Conservation (phyloP, 345 rosid species). For the Turritis glabra region DNA sequence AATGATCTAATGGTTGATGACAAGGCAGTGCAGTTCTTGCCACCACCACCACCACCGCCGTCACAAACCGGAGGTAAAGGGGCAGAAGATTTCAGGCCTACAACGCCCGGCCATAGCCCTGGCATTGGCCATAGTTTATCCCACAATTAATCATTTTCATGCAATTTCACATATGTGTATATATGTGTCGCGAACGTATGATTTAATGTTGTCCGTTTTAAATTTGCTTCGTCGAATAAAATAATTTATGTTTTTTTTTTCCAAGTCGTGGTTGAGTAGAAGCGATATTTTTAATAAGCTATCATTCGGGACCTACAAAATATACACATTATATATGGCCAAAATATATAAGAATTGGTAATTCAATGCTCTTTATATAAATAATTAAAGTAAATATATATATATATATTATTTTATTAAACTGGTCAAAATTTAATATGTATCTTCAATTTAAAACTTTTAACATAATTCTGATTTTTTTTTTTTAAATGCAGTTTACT, state of each 20-base stretch:
- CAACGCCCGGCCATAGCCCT: slow-evolving; percentile 67
- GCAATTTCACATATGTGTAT: slow-evolving; percentile 12
- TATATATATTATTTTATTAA: no score
- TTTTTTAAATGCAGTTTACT: no score
- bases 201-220: slow-evolving; percentile 10
- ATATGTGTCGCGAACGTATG: slow-evolving; percentile 8
- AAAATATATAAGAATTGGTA: not conserved
- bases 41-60: slow-evolving; percentile 15
- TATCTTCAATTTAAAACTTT: no score
- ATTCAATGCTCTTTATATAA: not conserved
- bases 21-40: slow-evolving; percentile 10
- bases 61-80: slow-evolving; percentile 37
- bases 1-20: not conserved
- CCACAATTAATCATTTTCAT: slow-evolving; percentile 20
- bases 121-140: slow-evolving; percentile 54
- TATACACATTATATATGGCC: not conserved
- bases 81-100: slow-evolving; percentile 59
- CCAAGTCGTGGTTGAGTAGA: not conserved
- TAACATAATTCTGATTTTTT: no score
- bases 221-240: slow-evolving; percentile 18
- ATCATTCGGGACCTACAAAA: slow-evolving; percentile 2
- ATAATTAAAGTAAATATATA: not conserved
- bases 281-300: not conserved
- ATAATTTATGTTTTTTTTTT: not conserved
- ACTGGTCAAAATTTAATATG: no score